Evolutionary conservation across 139 green algal species (phyloP).

Genomic region (Chlamydomonas sp.): DNA sequence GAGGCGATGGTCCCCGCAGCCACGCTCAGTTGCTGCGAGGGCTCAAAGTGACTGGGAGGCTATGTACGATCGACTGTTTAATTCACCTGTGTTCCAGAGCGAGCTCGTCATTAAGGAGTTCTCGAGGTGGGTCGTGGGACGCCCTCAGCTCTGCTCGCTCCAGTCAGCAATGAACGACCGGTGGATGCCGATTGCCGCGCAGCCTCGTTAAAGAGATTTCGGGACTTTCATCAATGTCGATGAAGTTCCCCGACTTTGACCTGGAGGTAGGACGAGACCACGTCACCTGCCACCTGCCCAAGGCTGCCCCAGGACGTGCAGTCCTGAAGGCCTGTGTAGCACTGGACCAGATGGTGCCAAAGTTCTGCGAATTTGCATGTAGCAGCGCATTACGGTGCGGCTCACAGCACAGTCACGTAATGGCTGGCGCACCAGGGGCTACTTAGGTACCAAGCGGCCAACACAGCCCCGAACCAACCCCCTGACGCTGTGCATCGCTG

Average conservation of each 20-base stretch:
- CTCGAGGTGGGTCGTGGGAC: not conserved
- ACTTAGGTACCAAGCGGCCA: not conserved
- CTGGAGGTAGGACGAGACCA: conserved; percentile 15
- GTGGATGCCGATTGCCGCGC: not conserved
- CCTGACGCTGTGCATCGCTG: not conserved
- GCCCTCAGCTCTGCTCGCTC: not conserved
- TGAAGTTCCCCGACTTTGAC: conserved; percentile 64
- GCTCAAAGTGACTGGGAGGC: not conserved
- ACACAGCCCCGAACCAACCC: not conserved
- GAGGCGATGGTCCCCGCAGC: too few species aligned
- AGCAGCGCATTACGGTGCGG: not conserved
- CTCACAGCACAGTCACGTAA: not conserved
- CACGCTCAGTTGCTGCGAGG: too few species aligned
- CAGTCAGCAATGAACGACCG: not conserved
- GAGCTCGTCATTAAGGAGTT: conserved; percentile 35
- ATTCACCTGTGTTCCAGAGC: conserved; percentile 30
- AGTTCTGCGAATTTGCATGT: not conserved
- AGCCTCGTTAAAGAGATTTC: conserved; percentile 46
- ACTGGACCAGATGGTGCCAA: not conserved
- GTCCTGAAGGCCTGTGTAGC: not conserved
- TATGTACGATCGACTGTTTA: conserved; percentile 37
- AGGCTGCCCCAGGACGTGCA: too few species aligned
- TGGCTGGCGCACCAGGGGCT: not conserved
- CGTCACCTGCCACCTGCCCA: not conserved
- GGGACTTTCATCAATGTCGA: conserved; percentile 44